Conservation (phyloP, 306 rosid species). For the Gleditsia sinensis region DNA sequence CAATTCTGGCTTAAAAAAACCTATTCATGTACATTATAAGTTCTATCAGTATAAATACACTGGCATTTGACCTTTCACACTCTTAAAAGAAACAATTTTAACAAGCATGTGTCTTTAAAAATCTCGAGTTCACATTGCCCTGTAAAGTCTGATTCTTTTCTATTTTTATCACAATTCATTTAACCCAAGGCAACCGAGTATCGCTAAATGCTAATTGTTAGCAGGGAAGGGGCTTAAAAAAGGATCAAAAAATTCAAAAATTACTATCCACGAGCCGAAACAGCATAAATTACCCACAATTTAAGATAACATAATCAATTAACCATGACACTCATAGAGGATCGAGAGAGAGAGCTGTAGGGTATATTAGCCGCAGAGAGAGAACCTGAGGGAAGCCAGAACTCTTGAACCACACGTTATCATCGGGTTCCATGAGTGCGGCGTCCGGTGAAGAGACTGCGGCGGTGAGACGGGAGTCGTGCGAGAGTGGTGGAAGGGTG, state of each 20-base stretch:
- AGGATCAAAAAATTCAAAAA: background rate
- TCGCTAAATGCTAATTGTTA: background rate
- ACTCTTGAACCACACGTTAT: background rate
- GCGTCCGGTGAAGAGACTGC: background rate
- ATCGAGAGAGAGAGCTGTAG: background rate
- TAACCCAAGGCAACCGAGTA: background rate
- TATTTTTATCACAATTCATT: background rate
- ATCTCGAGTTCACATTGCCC: background rate
- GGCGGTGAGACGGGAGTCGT: background rate
- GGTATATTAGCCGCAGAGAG: background rate
- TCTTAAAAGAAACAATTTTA: background rate
- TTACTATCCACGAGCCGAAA: background rate
- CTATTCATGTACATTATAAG: background rate
- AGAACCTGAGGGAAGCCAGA: background rate
- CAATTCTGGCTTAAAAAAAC: background rate
- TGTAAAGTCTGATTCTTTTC: background rate
- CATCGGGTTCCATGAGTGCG: background rate
- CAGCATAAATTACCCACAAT: background rate
- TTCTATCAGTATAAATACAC: background rate
- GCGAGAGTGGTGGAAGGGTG: background rate
- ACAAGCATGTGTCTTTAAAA: background rate
- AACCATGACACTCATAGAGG: background rate
- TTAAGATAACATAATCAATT: background rate
- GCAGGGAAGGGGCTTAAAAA: too few species aligned
- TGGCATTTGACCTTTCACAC: background rate